Base-by-base conservation (phyloP, 768 basidiomycete species). In the Collybiopsis luxurians region DNA sequence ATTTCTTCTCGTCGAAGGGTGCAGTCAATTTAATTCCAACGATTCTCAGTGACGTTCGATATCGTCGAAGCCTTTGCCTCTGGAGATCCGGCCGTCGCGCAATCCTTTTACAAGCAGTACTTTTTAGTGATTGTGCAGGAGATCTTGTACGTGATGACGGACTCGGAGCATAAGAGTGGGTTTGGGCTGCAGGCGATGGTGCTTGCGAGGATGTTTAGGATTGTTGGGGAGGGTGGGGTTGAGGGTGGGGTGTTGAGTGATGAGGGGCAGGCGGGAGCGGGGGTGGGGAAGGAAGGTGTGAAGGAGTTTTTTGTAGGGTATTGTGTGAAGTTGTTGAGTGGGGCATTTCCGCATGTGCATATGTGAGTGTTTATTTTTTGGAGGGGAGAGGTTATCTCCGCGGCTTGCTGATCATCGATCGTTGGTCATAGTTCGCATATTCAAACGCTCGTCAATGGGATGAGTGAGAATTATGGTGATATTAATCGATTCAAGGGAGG, bases 111-210 rank as follows among this genome's bases (percentile, higher is more conserved):
- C 81, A 82, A 84, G 67, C 81, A 82, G 56, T 90, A 86, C 71
- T 85, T 82, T 68, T 73, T 89, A 49, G 80, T 78, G 60, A 78
- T 90, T 60, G 71, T 88, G 24, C 85, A 86, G 58, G 89, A 90
- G 64, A 85, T 85, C 23, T 86, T 90, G 75, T 89, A 81, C 60
- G 88, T 90, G 45, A 73, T 90, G 46, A 89, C 87, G 26, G 89
- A 90, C 63, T 80, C 88, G 2, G 89, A 90, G 65, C 88, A 90
- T 75, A 90, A 90, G 77, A 84, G 82, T 62, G 86, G 89, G 38
- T 88, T 89, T 75, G 87, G 87, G 67, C 76, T 86, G 57, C 87
- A 89, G 68, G 80, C 80, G 53, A 66, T 85, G 63, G 75, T 89
- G 2, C 80, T 90, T 28, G 82, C 85, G 9, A 76, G 85, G 24